Percentiles rank a stretch among this genome's conserved stretches.
Evolutionary conservation across 1,139 yeast species (phyloP).

Genomic region (Debaryomyces udenii): DNA sequence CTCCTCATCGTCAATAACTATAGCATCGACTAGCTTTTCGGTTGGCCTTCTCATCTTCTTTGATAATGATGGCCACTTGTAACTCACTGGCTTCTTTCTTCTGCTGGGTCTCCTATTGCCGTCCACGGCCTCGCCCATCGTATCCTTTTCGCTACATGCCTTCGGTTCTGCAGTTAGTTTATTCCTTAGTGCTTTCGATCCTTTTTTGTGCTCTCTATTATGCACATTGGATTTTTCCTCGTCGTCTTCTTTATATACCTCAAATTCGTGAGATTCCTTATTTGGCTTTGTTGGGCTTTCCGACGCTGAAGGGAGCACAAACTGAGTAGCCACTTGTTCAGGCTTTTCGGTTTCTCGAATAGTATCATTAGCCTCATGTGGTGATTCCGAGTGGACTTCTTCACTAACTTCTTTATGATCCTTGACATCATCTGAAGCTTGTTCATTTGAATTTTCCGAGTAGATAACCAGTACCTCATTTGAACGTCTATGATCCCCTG

Average conservation of each 20-base stretch:
- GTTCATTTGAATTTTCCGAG: neutral
- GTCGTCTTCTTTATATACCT: slow-evolving; percentile 7
- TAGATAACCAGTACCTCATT: neutral
- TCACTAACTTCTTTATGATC: neutral
- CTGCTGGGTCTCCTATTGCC: slow-evolving; percentile 17
- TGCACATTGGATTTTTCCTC: neutral
- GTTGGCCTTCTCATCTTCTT: slow-evolving; percentile 74
- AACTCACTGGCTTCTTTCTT: slow-evolving; percentile 51
- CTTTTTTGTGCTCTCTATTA: neutral
- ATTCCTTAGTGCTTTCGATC: neutral
- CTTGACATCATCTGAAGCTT: neutral
- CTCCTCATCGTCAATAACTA: slow-evolving; percentile 23
- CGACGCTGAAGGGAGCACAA: too few species aligned
- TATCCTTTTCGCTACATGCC: neutral
- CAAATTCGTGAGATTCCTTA: neutral
- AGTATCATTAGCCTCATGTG: neutral
- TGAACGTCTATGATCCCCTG: neutral
- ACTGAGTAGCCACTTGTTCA: too few species aligned
- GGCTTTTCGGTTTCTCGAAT: neutral
- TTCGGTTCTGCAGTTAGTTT: neutral
- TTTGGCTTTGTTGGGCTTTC: neutral
- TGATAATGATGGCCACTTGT: slow-evolving; percentile 68
- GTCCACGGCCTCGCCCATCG: neutral
- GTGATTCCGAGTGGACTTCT: neutral
- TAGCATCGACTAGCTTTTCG: slow-evolving; percentile 62